Conservation (phyloP, 1,284 basidiomycete genomes). For the Papiliotrema laurentii region DNA sequence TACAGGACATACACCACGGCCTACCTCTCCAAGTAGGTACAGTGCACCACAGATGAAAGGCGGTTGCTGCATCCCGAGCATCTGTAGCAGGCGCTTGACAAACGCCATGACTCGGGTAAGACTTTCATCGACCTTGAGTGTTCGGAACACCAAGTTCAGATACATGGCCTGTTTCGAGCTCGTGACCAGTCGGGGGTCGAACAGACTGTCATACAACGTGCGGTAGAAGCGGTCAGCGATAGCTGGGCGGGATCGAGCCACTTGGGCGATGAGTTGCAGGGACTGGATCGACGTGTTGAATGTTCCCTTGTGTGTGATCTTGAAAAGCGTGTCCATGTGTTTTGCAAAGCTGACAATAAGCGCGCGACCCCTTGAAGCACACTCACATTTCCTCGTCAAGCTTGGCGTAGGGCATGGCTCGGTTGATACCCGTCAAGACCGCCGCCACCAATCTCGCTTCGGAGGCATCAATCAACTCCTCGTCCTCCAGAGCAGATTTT, state of each 20-base stretch:
- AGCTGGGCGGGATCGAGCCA: constrained; percentile 53
- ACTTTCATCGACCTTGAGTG: constrained; percentile 73
- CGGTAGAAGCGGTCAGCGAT: constrained; percentile 85
- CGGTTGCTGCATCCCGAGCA: constrained; percentile 68
- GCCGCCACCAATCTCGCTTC: constrained; percentile 85
- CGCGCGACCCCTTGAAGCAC: constrained; percentile 21
- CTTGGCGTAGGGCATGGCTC: constrained; percentile 88
- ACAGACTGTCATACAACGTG: constrained; percentile 81
- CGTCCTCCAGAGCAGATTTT: constrained; percentile 34
- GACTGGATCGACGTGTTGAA: constrained; percentile 98
- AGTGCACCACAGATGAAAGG: constrained; percentile 90
- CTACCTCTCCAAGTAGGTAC: constrained; percentile 54
- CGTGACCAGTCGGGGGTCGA: constrained; percentile 72
- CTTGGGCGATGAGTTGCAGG: constrained; percentile 85
- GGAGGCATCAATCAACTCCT: constrained; percentile 66
- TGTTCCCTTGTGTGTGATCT: constrained; percentile 80
- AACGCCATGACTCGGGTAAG: constrained; percentile 68
- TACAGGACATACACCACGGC: constrained; percentile 11
- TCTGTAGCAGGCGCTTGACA: constrained; percentile 80
- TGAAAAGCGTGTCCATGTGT: constrained; percentile 91
- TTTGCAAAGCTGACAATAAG: constrained; percentile 61
- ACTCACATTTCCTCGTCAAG: constrained; percentile 58
- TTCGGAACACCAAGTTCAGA: constrained; percentile 90
- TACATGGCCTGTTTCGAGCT: constrained; percentile 98
- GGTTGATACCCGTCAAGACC: constrained; percentile 89